Percentiles rank a stretch among this genome's conserved stretches.
phyloP scores from a whole-genome alignment of 2,329 filamentous ascomycete species.

The Fonsecaea nubica region DNA sequence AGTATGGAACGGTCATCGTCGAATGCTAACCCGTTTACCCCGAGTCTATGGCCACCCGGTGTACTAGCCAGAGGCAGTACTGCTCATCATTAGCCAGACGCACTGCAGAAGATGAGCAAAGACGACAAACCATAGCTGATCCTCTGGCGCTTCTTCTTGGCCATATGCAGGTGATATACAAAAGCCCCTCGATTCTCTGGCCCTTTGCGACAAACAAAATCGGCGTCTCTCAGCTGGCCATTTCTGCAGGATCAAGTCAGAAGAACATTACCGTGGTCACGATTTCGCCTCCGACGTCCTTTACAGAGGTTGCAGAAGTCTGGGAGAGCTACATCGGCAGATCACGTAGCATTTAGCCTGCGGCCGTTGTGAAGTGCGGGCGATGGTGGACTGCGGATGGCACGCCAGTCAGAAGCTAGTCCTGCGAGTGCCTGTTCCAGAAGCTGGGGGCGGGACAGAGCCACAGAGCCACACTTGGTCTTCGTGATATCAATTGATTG shows the following conservation, averaged over 20 bases:
- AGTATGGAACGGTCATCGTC: slow-evolving; percentile 83
- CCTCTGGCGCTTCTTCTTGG: slow-evolving; percentile 72
- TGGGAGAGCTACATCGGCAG: slow-evolving; percentile 23
- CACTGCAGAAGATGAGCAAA: background rate
- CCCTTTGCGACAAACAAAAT: slow-evolving; percentile 18
- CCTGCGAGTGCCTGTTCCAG: slow-evolving; percentile 1
- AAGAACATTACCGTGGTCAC: slow-evolving; percentile 10
- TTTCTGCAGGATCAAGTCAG: slow-evolving; percentile 9
- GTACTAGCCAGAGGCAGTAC: slow-evolving; percentile 76
- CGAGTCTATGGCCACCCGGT: slow-evolving; percentile 84
- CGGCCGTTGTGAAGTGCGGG: slow-evolving; percentile 19
- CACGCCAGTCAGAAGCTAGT: slow-evolving; percentile 17
- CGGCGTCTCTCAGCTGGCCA: slow-evolving; percentile 25
- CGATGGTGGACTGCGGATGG: slow-evolving; percentile 15
- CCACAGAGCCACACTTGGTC: background rate
- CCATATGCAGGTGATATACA: slow-evolving; percentile 53
- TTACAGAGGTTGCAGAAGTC: slow-evolving; percentile 15
- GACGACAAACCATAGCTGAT: slow-evolving; percentile 70
- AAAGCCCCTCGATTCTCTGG: slow-evolving; percentile 15
- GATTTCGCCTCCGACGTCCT: slow-evolving; percentile 4
- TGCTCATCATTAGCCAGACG: slow-evolving; percentile 43
- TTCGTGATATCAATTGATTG: background rate
- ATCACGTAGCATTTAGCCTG: slow-evolving; percentile 29
- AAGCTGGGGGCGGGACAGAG: slow-evolving; percentile 12
- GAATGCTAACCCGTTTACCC: slow-evolving; percentile 91